Evolutionary conservation across 805 yeast species (phyloP), one percentile per base, ranked within the genome.

Genomic region (Candida peoriensis): DNA sequence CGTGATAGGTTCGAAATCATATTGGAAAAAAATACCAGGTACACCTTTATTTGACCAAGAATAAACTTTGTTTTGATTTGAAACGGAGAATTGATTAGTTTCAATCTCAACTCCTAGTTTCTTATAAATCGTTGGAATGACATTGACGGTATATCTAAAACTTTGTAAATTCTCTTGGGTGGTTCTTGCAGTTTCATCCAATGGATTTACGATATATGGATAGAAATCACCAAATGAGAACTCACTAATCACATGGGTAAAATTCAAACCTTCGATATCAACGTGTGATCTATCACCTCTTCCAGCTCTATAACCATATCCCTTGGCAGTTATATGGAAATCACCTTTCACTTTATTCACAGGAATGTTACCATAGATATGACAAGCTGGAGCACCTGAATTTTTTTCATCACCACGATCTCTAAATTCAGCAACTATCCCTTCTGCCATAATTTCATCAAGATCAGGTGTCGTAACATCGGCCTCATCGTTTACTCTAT

Each of bases 151-250:
- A 58, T 93, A 93, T 34, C 74, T 74, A 58, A 66, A 85, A 1
- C 68, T 57, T 38, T 72, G 77, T 14, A 66, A 40, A 16, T 68
- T 63, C 2, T 71, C 66, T 0, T 65, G 63, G 2, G 87, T 70
- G 13, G 59, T 55, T 45, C 79, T 74, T 1, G 76, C 81, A 0
- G 90, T 80, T 30, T 68, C 68, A 57, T 93, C 97, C 43, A 93
- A 68, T n/a, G 96, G 95, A 53, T 90, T 90, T 47, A 81, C 71
- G 43, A 89, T 68, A 47, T 74, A 81, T 4, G 98, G 97, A 52
- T 77, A 88, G 58, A 82, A 88, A 24, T 77, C 85, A 11, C 98
- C 98, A 60, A 80, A 90, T 9, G 97, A 87, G 43, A 88, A 75
- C 57, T 90, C 97, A 40, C 75, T 74, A 40, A 93, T 80, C 5